Evolutionary conservation across 169 alveolate species (phyloP), one percentile per base, ranked within the genome.

Genomic region (Toxoplasma gondii): DNA sequence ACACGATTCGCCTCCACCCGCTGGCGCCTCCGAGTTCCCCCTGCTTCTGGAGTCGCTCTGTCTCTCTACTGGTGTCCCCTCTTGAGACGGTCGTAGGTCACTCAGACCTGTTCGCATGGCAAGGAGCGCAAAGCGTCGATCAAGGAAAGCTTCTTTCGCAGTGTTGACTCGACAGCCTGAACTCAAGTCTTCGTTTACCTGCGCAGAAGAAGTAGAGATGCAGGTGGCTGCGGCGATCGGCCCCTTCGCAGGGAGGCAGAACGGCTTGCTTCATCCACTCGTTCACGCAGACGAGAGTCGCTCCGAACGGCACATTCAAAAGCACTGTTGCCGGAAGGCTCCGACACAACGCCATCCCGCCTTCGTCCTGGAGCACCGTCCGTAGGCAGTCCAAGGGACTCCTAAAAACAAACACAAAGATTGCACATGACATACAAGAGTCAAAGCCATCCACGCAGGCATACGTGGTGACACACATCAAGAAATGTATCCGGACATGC

Each of bases 281-380:
- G 96, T 99, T 99, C 27, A 98, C 96, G 74, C 98, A 94, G 54
- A 99, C 99, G 90, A 99, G 97, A 49, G 98, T 88, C 27, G 99
- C 99, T 34, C 98, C 98, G 93, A 97, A 98, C 19, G 99, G 99
- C 5, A 98, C 96, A 91, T 99, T 98, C 99, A 99, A 98, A 39
- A 98, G 94, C 86, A 98, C 88, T 67, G 99, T 98, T 36, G 99
- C 97, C 39, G 99, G 99, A 36, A 98, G 96, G 70, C 99, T 97
- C 88, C 99, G 94, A 94, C 96, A 98, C 38, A 99, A 97, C 36
- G 99, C 97, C 53, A 82, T 54, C 43, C 97, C 82, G 38, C 99
- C 99, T 95, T 99, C 99, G 45, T 96, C 95, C 91, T 93, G 96
- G 9, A 98, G 45, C 24, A 98, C 74, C 36, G 96, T 80, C 82